phyloP scores from a whole-genome alignment of 371 early-diverging fungal species.

The Apophysomyces elegans region DNA sequence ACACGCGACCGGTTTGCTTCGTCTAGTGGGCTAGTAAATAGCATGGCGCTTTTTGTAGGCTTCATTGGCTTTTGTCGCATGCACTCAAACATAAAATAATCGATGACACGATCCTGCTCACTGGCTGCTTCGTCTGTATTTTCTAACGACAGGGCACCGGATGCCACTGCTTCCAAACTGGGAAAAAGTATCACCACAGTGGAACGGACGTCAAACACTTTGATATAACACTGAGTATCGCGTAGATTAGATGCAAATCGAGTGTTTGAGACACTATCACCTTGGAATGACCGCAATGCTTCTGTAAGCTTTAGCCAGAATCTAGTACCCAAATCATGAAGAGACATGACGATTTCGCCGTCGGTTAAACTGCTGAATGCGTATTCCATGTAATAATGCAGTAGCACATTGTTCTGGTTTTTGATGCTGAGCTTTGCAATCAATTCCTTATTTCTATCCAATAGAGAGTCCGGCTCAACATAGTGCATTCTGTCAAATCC shows the following conservation, averaged over 20 bases:
- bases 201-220: conserved; percentile 61
- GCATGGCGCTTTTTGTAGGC: conserved; percentile 28
- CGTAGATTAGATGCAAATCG: conserved; percentile 31
- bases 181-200: conserved; percentile 72
- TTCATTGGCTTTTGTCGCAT: conserved; percentile 58
- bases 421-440: conserved; percentile 24
- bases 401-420: conserved; percentile 36
- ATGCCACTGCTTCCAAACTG: conserved; percentile 51
- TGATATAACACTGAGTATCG: conserved; percentile 72
- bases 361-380: conserved; percentile 52
- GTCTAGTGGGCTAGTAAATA: conserved; percentile 6
- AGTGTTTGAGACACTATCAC: conserved; percentile 26
- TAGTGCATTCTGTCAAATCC: conserved; percentile 17
- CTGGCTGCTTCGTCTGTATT: not conserved
- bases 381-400: conserved; percentile 54
- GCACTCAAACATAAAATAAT: conserved; percentile 64
- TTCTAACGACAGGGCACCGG: conserved; percentile 25
- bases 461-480: conserved; percentile 30
- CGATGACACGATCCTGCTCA: conserved; percentile 15
- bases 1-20: conserved; percentile 5
- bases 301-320: conserved; percentile 43
- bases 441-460: conserved; percentile 32
- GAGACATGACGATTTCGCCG: conserved; percentile 60
- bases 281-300: conserved; percentile 30
- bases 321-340: conserved; percentile 49